phyloP scores from a whole-genome alignment of 148 eudicot species.

The Fagopyrum esculentum region DNA sequence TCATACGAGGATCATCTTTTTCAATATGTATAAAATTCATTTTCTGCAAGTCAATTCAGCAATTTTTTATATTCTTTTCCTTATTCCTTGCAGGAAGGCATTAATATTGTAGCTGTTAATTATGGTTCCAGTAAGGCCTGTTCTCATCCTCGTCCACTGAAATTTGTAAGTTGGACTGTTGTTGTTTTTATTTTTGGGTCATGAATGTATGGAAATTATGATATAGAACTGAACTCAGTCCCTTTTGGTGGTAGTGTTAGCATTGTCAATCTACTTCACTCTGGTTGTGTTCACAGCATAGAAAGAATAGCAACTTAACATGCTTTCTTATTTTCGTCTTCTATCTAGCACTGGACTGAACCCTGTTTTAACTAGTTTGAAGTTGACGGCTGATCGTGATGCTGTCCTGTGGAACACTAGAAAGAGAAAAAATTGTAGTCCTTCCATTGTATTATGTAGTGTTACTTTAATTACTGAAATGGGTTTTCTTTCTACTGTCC shows the following conservation, averaged over 20 bases:
- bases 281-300: no score
- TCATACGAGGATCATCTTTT: not conserved
- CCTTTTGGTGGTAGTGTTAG: not conserved
- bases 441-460: not conserved
- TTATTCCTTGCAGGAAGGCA: constrained; percentile 54
- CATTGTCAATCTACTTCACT: not conserved
- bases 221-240: not conserved
- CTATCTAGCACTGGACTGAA: no score
- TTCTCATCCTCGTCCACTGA: constrained; percentile 74
- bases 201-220: not conserved
- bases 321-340: no score
- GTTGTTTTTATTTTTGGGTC: no score
- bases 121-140: constrained; percentile 91
- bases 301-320: no score
- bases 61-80: not conserved
- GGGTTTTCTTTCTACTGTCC: constrained; percentile 19
- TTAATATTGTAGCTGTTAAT: constrained; percentile 74
- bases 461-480: constrained; percentile 4
- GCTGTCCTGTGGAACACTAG: no score
- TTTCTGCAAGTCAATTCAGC: not conserved
- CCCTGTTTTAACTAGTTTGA: no score
- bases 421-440: no score
- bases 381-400: no score
- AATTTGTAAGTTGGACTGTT: constrained; percentile 44
- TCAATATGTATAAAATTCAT: not conserved